A percentile compares a stretch with the other conserved stretches of the same genome.
phyloP scores from a whole-genome alignment of 805 yeast genomes.

The Cyberlindnera euphorbiiphila region DNA sequence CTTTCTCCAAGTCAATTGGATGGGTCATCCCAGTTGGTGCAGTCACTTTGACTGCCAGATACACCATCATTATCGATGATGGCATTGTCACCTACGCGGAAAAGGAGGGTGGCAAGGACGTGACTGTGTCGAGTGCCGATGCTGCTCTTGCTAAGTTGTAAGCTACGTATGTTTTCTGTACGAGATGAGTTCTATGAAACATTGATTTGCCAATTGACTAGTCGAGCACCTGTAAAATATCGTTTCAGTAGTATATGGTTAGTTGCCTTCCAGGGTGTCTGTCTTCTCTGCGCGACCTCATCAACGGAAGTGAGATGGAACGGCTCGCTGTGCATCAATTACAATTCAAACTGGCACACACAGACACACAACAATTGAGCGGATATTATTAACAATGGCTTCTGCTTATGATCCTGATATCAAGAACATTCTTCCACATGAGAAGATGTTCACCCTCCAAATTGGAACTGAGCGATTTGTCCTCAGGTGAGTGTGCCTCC shows the following conservation, averaged over 20 bases:
- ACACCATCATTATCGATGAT: slow-evolving; percentile 63
- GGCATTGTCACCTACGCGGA: slow-evolving; percentile 49
- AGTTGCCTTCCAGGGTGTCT: no score
- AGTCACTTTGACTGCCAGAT: slow-evolving; percentile 59
- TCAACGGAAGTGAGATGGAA: no score
- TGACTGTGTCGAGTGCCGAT: slow-evolving; percentile 28
- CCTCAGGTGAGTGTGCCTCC: slow-evolving; percentile 26
- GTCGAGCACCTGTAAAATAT: no score
- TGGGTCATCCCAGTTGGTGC: slow-evolving; percentile 50
- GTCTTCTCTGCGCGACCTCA: no score
- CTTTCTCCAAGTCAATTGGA: slow-evolving; percentile 58
- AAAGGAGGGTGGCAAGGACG: slow-evolving; percentile 28
- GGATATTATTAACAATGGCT: no score
- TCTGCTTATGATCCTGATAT: slow-evolving; percentile 37
- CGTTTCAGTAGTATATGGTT: no score
- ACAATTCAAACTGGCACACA: no score
- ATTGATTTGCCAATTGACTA: no score
- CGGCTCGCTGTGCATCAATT: no score
- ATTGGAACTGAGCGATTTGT: slow-evolving; percentile 61
- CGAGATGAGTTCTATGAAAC: no score
- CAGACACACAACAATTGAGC: no score
- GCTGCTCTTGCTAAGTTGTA: slow-evolving; percentile 29
- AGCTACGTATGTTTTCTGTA: not conserved
- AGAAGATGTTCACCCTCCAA: slow-evolving; percentile 63
- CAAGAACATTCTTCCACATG: slow-evolving; percentile 59